A percentile compares a stretch with the other conserved stretches of the same genome.
These are phyloP conservation scores for Suhomyces bokatorum DNA, from an alignment of 1,139 yeast genomes.

Conservation along the genomic window DNA sequence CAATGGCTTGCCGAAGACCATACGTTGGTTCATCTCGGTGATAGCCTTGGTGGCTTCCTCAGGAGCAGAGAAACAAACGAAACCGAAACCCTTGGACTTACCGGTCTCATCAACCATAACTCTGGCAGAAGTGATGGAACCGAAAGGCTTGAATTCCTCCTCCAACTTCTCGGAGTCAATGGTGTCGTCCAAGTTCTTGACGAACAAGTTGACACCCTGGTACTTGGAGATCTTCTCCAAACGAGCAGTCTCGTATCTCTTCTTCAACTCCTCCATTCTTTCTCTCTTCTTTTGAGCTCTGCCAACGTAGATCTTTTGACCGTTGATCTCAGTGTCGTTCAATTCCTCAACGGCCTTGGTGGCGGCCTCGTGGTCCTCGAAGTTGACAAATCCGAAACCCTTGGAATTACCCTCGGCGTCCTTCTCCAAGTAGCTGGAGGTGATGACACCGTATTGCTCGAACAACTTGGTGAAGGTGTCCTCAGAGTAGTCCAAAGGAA, in stretches of 20 bases:
- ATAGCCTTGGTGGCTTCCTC: slow-evolving; percentile 99
- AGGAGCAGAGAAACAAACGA: slow-evolving; percentile 96
- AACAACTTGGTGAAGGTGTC: slow-evolving; percentile 77
- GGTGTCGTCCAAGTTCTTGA: slow-evolving; percentile 94
- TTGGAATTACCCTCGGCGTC: slow-evolving; percentile 88
- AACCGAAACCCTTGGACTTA: slow-evolving; percentile 97
- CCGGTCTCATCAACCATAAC: slow-evolving; percentile 95
- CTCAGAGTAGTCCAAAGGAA: slow-evolving; percentile 68
- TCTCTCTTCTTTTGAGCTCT: slow-evolving; percentile 99
- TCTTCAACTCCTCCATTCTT: slow-evolving; percentile 94
- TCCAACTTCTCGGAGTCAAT: slow-evolving; percentile 88
- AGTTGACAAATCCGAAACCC: slow-evolving; percentile 97
- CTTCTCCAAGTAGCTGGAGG: slow-evolving; percentile 80
- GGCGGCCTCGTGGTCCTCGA: slow-evolving; percentile 83
- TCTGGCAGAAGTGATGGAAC: slow-evolving; percentile 93
- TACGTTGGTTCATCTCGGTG: slow-evolving; percentile 97
- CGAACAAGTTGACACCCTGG: slow-evolving; percentile 96
- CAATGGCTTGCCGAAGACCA: slow-evolving; percentile 93
- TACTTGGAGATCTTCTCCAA: slow-evolving; percentile 90
- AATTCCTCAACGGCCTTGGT: slow-evolving; percentile 88
- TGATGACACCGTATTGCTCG: slow-evolving; percentile 72
- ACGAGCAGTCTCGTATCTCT: slow-evolving; percentile 91
- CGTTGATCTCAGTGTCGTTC: slow-evolving; percentile 82
- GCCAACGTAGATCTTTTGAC: slow-evolving; percentile 89
- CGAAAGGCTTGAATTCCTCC: slow-evolving; percentile 92